Percentiles rank a stretch among this genome's conserved stretches.
These are phyloP conservation scores for Ambrosiella beaveri DNA, from an alignment of 2,329 filamentous ascomycete genomes.

Conservation along the genomic window DNA sequence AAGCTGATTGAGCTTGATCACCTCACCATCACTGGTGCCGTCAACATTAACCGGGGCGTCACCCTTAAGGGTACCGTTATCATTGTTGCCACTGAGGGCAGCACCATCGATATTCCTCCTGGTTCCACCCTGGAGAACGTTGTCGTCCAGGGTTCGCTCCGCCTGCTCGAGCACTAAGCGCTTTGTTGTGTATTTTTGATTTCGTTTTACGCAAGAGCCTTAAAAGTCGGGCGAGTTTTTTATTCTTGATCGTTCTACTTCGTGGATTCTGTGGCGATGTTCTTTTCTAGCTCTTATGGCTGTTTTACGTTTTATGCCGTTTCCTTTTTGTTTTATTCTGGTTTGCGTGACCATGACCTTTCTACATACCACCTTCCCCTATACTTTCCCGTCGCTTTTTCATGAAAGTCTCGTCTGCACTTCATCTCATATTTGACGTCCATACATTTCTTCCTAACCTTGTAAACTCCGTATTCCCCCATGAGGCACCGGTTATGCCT, in stretches of 20 bases:
- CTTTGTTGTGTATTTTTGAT: neutral
- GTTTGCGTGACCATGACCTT: neutral
- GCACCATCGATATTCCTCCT: constrained; percentile 92
- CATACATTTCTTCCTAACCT: neutral
- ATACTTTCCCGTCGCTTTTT: neutral
- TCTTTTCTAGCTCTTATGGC: neutral
- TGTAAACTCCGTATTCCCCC: neutral
- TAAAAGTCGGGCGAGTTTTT: neutral
- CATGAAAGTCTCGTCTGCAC: neutral
- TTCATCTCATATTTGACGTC: constrained; percentile 1
- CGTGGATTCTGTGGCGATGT: neutral
- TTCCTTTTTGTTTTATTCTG: neutral
- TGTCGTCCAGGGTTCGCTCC: constrained; percentile 91
- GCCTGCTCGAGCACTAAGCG: constrained; percentile 45
- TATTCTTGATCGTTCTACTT: neutral
- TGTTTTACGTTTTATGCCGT: neutral
- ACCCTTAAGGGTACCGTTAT: constrained; percentile 97
- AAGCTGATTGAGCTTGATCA: constrained; percentile 88
- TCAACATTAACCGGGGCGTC: constrained; percentile 90
- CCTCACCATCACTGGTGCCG: constrained; percentile 90
- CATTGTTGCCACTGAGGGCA: constrained; percentile 93
- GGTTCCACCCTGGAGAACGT: constrained; percentile 97
- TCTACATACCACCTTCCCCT: neutral
- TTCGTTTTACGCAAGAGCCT: neutral
- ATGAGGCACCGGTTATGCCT: neutral